phyloP scores from a whole-genome alignment of 805 yeast species.

The Spathaspora sp. region DNA sequence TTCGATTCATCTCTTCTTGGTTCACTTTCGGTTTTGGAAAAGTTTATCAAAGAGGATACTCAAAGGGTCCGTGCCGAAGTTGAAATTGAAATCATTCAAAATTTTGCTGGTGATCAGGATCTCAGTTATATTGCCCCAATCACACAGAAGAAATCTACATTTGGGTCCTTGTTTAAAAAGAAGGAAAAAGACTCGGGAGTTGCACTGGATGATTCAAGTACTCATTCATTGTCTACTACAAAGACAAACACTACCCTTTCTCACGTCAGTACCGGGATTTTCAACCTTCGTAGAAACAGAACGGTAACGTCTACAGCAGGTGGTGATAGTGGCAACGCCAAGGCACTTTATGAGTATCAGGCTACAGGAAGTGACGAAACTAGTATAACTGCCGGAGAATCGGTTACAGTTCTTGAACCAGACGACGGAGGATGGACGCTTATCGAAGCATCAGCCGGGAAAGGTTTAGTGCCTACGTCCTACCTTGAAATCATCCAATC shows the following conservation, averaged over 20 bases:
- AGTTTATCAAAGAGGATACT: conserved; percentile 72
- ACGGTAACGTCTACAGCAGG: conserved; percentile 14
- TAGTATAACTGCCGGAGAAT: conserved; percentile 57
- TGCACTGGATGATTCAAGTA: conserved; percentile 11
- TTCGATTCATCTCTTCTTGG: conserved; percentile 53
- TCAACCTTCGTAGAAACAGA: conserved; percentile 34
- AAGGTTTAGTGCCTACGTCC: conserved; percentile 83
- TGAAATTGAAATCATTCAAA: conserved; percentile 84
- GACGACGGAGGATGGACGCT: conserved; percentile 96
- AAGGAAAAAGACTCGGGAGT: conserved; percentile 7
- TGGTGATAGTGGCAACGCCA: conserved; percentile 7
- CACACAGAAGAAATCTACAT: conserved; percentile 51
- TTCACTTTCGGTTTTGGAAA: conserved; percentile 51
- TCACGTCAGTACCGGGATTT: conserved; percentile 28
- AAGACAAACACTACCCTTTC: conserved; percentile 25
- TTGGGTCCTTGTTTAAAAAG: conserved; percentile 47
- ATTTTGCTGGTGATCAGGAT: conserved; percentile 75
- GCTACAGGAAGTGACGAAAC: conserved; percentile 78
- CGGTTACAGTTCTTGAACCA: conserved; percentile 50
- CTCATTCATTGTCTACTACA: conserved; percentile 33
- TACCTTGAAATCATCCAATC: conserved; percentile 51
- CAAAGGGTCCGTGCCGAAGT: conserved; percentile 74
- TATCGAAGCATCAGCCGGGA: conserved; percentile 42
- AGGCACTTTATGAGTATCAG: conserved; percentile 62
- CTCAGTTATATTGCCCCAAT: conserved; percentile 53